Evolutionary conservation across 164 flowering plant genomes (phyloP), one percentile per base, ranked within the genome.

Genomic region (Liriodendron chinense): DNA sequence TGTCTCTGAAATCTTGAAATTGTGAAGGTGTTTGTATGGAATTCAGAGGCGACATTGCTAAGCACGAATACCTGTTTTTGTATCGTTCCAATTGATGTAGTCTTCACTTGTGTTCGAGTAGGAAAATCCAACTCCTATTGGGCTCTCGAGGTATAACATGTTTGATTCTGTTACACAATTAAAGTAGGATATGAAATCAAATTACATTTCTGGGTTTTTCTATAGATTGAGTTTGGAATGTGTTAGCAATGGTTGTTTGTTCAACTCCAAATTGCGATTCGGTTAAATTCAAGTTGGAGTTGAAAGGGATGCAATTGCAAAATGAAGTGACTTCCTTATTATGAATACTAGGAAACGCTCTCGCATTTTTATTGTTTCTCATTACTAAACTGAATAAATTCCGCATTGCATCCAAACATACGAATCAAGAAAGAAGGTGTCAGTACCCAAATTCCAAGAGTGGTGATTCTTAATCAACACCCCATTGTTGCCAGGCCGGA

Each of bases 51-150:
- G 43, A 7, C 43, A 34, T 34, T 3, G 43, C 7, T 3, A 34
- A 34, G 43, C 3, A 34, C 9, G 25, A 22, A 1, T 56, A 82
- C 89, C 87, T 8, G 87, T 85, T 7, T 1, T 59, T 2, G 85
- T 86, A 59, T 85, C 86, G 14, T 85, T 85, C 89, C 89, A 85
- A 0, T 16, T 0, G 3, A 72, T 63, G 71, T 85, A 82, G 61
- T 85, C 28, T 43, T 77, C 72, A 71, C 87, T 83, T 22, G 86
- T 83, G 63, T 85, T 84, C 13, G 86, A 83, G 80, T 85, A 85
- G 14, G 88, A 85, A 81, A 83, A 85, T 10, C 90, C 90, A n/a
- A 85, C 88, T 65, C 87, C 87, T 63, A 83, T 79, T 0, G 89
- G 88, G 9, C 82, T 78, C 76, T 87, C 89, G 47, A 87, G 81